These are phyloP conservation scores for Trapa bicornis DNA, from an alignment of 345 rosid species.

Conservation along the genomic window DNA sequence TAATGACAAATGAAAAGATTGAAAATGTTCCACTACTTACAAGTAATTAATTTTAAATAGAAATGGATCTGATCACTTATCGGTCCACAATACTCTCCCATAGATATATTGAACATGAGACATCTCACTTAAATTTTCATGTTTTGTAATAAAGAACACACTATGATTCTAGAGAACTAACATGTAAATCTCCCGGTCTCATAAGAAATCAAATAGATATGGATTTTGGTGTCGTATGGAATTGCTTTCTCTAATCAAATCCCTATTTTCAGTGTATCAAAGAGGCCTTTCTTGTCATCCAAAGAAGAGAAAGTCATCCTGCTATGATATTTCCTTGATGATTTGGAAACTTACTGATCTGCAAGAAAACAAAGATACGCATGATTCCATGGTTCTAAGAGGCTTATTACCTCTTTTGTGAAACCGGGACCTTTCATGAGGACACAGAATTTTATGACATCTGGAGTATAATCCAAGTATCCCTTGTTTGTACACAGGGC, in stretches of 20 bases:
- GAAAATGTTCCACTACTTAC: no score
- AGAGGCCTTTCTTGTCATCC: background rate
- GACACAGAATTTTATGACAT: constrained; percentile 72
- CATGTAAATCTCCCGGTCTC: no score
- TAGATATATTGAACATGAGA: background rate
- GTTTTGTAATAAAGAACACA: no score
- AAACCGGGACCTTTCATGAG: constrained; percentile 87
- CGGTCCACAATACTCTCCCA: no score
- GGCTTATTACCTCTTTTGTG: constrained; percentile 58
- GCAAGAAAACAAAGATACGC: background rate
- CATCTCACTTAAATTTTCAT: background rate
- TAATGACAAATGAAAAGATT: no score
- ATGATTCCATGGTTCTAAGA: background rate
- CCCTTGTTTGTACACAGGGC: constrained; percentile 65
- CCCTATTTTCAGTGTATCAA: background rate
- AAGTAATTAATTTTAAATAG: no score
- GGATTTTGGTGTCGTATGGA: no score
- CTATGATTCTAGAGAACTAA: no score
- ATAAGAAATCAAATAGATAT: no score
- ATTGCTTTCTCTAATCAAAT: background rate
- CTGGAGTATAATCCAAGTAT: constrained; percentile 66
- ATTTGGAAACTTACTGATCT: no score
- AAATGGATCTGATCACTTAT: no score
- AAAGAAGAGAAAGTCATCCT: background rate
- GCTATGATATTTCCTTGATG: background rate